Conservation (phyloP, 148 eudicot species). For the Polygonum maritimum region DNA sequence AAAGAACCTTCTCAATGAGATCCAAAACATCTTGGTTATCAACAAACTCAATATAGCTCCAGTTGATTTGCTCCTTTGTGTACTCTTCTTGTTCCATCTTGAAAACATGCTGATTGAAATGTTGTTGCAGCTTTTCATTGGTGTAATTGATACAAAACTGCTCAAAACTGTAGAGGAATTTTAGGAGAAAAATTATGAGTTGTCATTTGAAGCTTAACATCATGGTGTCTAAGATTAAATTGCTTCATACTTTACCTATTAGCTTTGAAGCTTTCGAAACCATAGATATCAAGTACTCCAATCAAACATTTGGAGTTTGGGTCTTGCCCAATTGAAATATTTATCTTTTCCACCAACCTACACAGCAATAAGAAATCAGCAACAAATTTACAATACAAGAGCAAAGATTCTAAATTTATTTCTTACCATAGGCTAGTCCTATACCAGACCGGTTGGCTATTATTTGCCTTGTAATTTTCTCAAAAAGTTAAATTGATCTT, state of each 20-base stretch:
- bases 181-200: slow-evolving; percentile 5
- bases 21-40: slow-evolving; percentile 98
- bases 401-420: not conserved
- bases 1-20: slow-evolving; percentile 85
- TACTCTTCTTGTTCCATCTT: slow-evolving; percentile 99
- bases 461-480: no score
- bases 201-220: slow-evolving; percentile 1
- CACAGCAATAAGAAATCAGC: slow-evolving; percentile 9
- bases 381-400: not conserved
- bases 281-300: slow-evolving; percentile 98
- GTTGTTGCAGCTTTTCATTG: slow-evolving; percentile 97
- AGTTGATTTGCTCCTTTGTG: slow-evolving; percentile 75
- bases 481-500: not conserved
- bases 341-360: slow-evolving; percentile 95
- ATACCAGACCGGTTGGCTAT: no score
- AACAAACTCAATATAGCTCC: slow-evolving; percentile 98
- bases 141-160: slow-evolving; percentile 98
- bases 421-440: no score
- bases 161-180: slow-evolving; percentile 64
- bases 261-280: slow-evolving; percentile 90
- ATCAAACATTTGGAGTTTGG: slow-evolving; percentile 71
- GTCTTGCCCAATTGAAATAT: slow-evolving; percentile 93
- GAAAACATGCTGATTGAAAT: slow-evolving; percentile 98
- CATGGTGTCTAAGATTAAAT: not conserved
- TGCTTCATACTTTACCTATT: slow-evolving; percentile 53